Evolutionary conservation across 805 yeast species (phyloP), one percentile per base, ranked within the genome.

Genomic region (Pichia phayaonensis): DNA sequence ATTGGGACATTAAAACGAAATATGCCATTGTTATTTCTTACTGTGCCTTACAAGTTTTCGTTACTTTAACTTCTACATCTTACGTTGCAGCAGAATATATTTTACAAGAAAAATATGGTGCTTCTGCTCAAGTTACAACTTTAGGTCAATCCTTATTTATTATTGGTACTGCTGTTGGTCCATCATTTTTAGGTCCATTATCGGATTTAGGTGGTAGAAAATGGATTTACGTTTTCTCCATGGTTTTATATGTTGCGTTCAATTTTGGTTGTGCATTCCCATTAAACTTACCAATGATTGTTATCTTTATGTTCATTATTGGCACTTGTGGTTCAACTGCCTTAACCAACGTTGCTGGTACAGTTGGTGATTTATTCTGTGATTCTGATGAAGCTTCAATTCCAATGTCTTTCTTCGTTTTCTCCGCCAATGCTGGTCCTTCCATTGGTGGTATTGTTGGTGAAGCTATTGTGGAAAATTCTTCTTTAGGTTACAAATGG

Each of bases 161-260:
- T 51, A 45, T 67, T 42, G 71, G 71, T 52, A 65, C 69, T 20
- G 69, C 69, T 11, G 52, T 66, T 45, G 71, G 71, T 18, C 70
- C 70, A 20, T 68, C 68, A 26, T 63, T 67, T 48, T 48, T 66
- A 15, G 71, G 71, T 50, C 71, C 71, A 22, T 54, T 67, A 26
- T 66, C 71, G 4, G 71, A 67, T 57, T 60, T 66, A 42, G 67
- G 64, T 34, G 71, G 71, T 43, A 58, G 71, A 56, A 67, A 67
- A 56, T 66, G 70, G 70, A 65, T 67, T 42, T 67, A 67, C 41
- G 70, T 66, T 27, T 53, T 56, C 26, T 65, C 69, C 20, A 59
- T 56, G 40, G 18, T 64, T 29, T 58, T 66, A 31, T 67, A 59
- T 47, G 50, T 58, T 11, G 50, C 66, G 38, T 63, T 64, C 53